Evolutionary conservation across 2,329 filamentous ascomycete species (phyloP).

Genomic region (Beauveria asiatica): DNA sequence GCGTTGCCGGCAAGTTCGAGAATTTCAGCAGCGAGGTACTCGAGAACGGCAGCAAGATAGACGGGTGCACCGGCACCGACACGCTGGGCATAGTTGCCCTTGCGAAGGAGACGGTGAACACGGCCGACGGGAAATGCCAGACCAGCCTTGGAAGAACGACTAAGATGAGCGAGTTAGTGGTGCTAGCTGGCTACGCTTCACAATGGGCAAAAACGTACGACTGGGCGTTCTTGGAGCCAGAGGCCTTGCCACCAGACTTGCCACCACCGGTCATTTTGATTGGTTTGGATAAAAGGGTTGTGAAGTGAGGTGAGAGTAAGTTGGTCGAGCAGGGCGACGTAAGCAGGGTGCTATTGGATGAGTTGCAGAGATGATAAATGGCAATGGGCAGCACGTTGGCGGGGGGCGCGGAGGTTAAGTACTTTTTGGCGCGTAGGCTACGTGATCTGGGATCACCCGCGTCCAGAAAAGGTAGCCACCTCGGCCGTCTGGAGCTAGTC

Average conservation of each 20-base stretch:
- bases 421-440: conserved; percentile 42
- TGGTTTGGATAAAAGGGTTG: conserved; percentile 26
- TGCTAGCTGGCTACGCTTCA: neutral
- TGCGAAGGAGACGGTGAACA: conserved; percentile 97
- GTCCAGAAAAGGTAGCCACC: conserved; percentile 14
- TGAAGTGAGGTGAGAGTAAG: conserved; percentile 15
- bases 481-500: conserved; percentile 24
- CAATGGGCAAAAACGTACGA: conserved; percentile 60
- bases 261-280: conserved; percentile 99
- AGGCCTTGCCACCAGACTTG: conserved; percentile 99
- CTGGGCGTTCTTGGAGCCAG: conserved; percentile 97
- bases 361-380: conserved; percentile 31
- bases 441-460: conserved; percentile 43
- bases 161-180: conserved; percentile 28
- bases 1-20: conserved; percentile 98
- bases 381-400: conserved; percentile 28
- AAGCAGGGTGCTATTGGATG: conserved; percentile 20
- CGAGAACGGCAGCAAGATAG: conserved; percentile 93
- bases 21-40: conserved; percentile 98
- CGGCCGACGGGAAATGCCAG: conserved; percentile 97
- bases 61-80: conserved; percentile 97
- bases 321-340: conserved; percentile 11
- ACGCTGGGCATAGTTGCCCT: conserved; percentile 99
- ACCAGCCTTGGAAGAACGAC: conserved; percentile 98
- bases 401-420: conserved; percentile 46